phyloP scores from a whole-genome alignment of 2,329 filamentous ascomycete genomes.

The Rugonectria rugulosa region DNA sequence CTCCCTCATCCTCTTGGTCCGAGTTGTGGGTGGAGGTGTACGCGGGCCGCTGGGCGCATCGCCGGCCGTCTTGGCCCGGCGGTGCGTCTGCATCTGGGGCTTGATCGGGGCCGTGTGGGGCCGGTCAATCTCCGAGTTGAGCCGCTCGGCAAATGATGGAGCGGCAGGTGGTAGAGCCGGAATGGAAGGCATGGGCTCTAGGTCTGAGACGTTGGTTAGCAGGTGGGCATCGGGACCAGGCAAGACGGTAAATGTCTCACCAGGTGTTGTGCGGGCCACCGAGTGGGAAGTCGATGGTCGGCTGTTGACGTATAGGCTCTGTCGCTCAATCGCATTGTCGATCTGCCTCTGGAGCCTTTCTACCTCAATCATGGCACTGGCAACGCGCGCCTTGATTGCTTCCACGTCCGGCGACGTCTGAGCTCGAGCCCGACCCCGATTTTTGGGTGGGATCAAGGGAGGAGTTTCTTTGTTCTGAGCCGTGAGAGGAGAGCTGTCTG shows the following conservation, averaged over 20 bases:
- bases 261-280: slow-evolving; percentile 40
- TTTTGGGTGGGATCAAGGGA: slow-evolving; percentile 53
- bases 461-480: slow-evolving; percentile 37
- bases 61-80: slow-evolving; percentile 41
- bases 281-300: slow-evolving; percentile 61
- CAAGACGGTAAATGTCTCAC: slow-evolving; percentile 37
- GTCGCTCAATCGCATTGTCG: slow-evolving; percentile 65
- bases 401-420: slow-evolving; percentile 58
- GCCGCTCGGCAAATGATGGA: slow-evolving; percentile 64
- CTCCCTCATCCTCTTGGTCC: slow-evolving; percentile 32
- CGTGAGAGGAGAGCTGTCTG: slow-evolving; percentile 33
- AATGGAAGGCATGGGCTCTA: slow-evolving; percentile 62
- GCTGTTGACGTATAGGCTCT: slow-evolving; percentile 63
- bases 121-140: slow-evolving; percentile 55
- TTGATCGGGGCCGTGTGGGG: slow-evolving; percentile 45
- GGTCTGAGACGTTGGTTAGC: slow-evolving; percentile 44
- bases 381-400: slow-evolving; percentile 62
- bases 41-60: slow-evolving; percentile 40
- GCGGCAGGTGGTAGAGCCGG: slow-evolving; percentile 64
- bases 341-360: slow-evolving; percentile 67
- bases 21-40: slow-evolving; percentile 26
- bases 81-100: slow-evolving; percentile 40
- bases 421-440: slow-evolving; percentile 49
- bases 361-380: slow-evolving; percentile 64
- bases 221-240: slow-evolving; percentile 16